These are phyloP conservation scores for Tinospora cordifolia DNA, from an alignment of 164 flowering plant species.

Conservation along the genomic window DNA sequence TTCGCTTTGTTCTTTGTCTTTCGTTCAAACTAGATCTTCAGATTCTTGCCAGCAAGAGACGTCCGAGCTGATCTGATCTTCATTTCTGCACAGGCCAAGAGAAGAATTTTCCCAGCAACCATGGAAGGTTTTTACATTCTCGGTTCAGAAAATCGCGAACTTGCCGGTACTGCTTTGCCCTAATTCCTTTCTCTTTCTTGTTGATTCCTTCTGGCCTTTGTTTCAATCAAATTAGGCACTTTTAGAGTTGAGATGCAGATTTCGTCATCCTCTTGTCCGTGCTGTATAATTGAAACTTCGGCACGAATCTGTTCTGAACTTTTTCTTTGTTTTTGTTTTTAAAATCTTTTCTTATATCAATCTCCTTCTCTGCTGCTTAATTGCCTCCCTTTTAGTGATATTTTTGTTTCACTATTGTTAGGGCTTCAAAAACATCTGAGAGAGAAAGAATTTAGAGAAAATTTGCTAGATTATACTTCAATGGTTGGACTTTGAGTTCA, in stretches of 20 bases:
- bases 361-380: too few species aligned
- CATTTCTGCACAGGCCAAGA: neutral
- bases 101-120: neutral
- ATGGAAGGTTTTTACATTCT: constrained; percentile 17
- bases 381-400: too few species aligned
- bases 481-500: too few species aligned
- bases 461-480: too few species aligned
- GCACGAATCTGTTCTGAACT: too few species aligned
- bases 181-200: neutral
- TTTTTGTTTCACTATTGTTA: too few species aligned
- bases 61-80: constrained; percentile 1
- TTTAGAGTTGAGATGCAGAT: neutral
- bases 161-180: constrained; percentile 11
- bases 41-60: constrained; percentile 1
- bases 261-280: too few species aligned
- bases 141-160: constrained; percentile 10
- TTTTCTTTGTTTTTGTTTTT: too few species aligned
- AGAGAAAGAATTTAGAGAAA: too few species aligned
- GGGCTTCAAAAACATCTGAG: too few species aligned
- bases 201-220: neutral
- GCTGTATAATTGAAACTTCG: too few species aligned
- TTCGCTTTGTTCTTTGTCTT: neutral
- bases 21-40: constrained; percentile 5
- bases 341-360: too few species aligned
- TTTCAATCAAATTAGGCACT: neutral